phyloP scores from a whole-genome alignment of 2,329 filamentous ascomycete species.

The Xylariaceae sp. region DNA sequence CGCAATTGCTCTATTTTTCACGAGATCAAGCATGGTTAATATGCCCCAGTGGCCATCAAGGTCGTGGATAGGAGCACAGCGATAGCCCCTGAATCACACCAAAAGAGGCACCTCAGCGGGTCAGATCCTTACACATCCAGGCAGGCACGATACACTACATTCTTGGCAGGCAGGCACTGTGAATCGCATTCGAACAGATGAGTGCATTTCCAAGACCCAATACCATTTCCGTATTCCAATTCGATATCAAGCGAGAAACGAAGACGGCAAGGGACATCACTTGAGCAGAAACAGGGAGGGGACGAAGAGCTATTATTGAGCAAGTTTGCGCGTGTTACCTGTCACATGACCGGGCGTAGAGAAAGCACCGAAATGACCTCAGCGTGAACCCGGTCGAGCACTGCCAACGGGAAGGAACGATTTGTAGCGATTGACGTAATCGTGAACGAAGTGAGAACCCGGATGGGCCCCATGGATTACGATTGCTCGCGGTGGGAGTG shows the following conservation, averaged over 20 bases:
- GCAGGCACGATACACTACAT: too few species aligned
- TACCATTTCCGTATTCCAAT: background rate
- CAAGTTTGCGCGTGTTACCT: conserved; percentile 31
- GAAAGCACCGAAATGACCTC: background rate
- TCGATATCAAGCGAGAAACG: background rate
- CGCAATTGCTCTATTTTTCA: background rate
- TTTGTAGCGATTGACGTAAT: background rate
- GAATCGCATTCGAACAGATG: too few species aligned
- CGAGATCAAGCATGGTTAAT: background rate
- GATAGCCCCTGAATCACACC: background rate
- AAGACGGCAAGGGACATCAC: background rate
- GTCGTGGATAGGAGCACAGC: background rate
- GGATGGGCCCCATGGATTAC: conserved; percentile 2
- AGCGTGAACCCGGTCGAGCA: too few species aligned
- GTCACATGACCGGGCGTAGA: background rate
- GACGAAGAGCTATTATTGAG: conserved; percentile 20
- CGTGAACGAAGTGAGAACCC: conserved; percentile 9
- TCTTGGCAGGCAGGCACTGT: too few species aligned
- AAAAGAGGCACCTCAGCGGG: background rate
- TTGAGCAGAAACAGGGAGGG: background rate
- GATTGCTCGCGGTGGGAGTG: too few species aligned
- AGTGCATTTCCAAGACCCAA: background rate
- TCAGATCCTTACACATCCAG: too few species aligned
- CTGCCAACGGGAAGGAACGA: background rate
- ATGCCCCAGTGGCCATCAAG: conserved; percentile 8